Evolutionary conservation across 2,329 filamentous ascomycete genomes (phyloP).

Genomic region (Blastomyces silverae): DNA sequence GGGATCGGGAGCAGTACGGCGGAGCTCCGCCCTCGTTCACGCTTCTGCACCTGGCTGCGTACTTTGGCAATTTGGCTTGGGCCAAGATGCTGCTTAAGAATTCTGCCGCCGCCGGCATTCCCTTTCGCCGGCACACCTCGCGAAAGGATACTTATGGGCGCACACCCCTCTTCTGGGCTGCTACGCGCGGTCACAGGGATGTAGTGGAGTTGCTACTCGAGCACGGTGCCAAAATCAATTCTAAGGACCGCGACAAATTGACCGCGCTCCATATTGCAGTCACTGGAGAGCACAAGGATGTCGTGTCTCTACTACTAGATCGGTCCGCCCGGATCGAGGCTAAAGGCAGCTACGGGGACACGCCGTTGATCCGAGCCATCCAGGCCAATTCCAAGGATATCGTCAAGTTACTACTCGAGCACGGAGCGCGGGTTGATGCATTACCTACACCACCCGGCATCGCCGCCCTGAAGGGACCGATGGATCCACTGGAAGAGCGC

Average conservation of each 20-base stretch:
- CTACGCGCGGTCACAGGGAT: conserved; percentile 18
- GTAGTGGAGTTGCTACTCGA: conserved; percentile 36
- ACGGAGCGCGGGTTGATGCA: conserved; percentile 19
- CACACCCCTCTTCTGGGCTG: conserved; percentile 20
- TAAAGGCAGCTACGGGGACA: conserved; percentile 19
- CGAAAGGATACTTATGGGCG: conserved; percentile 20
- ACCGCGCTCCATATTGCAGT: conserved; percentile 26
- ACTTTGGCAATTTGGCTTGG: conserved; percentile 25
- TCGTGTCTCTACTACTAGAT: conserved; percentile 22
- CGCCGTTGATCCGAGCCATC: conserved; percentile 24
- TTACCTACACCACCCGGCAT: conserved; percentile 21
- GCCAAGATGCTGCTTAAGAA: conserved; percentile 24
- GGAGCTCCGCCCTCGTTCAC: conserved; percentile 26
- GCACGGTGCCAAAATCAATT: conserved; percentile 44
- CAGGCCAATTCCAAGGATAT: conserved; percentile 20
- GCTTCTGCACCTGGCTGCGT: conserved; percentile 26
- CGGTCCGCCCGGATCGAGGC: conserved; percentile 20
- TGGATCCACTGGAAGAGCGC: conserved; percentile 23
- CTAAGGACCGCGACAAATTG: conserved; percentile 26
- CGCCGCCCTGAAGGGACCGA: conserved; percentile 20
- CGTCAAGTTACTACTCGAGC: conserved; percentile 22
- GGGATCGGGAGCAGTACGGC: conserved; percentile 25
- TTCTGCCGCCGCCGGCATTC: conserved; percentile 11
- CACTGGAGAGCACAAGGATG: conserved; percentile 19
- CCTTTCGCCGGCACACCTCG: conserved; percentile 20